Evolutionary conservation across 768 basidiomycete species (phyloP), one percentile per base, ranked within the genome.

Genomic region (Boletus subcaerulescens): DNA sequence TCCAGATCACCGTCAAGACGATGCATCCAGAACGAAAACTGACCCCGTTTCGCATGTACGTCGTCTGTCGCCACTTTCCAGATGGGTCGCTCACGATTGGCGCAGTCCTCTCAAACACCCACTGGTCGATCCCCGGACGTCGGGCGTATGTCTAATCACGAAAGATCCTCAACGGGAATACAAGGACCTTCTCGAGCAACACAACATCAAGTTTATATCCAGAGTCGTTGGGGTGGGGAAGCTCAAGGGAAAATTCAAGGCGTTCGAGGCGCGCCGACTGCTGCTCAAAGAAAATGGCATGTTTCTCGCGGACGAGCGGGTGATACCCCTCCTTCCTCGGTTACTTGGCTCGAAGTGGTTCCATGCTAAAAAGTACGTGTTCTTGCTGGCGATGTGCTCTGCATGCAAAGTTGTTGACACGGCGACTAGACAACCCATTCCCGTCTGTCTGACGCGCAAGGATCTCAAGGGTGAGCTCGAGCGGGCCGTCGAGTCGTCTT

Each of bases 81-180:
- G 40, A 39, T 31, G 20, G 11, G 4, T 8, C 18, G 17, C 61
- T 61, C 51, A 55, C 29, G 15, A 4, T 31, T 33, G 55, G 13
- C 31, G 46, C 50, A 70, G 93, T 54, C 86, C 89, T 6, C 78
- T 99, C 43, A 83, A 81, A 38, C 80, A 97, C 67, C 89, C 89
- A 32, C 73, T 92, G 57, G 83, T 91, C 65, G 94, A 91, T 77
- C 96, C 89, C 13, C 84, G 89, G 48, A 84, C 80, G 14, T 84
- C 84, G 7, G 73, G 88, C 11, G 79, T 99, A 48, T 98, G 95
- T 71, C 78, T 99, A 48, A 88, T 99, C 71, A 89, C 89, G 48
- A 98, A 98, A 74, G 92, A 96, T 69, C 96, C 96, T 2, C 96
- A 98, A 64, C 78, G 96, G 43, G 81, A 93, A 68, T 99, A 98